Percentiles rank a stretch among this genome's conserved stretches.
Conservation (phyloP, 495 filamentous ascomycete genomes). For the Poronia punctata region DNA sequence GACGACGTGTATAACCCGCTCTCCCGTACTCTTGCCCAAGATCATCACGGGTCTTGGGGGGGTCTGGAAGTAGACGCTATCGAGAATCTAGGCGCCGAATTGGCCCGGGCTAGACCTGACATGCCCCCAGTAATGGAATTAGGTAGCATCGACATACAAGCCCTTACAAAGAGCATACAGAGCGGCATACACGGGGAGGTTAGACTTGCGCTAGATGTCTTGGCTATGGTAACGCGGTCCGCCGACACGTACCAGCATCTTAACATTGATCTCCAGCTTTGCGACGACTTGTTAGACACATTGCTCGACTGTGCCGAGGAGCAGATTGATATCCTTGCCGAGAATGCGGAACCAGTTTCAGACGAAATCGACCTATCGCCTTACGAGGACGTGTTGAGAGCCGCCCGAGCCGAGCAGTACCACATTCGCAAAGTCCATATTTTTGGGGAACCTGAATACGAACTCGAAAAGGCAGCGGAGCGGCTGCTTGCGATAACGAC, state of each 20-base stretch:
- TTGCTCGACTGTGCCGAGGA: conserved; percentile 87
- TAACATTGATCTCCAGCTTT: conserved; percentile 52
- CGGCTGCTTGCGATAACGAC: conserved; percentile 85
- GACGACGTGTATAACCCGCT: conserved; percentile 54
- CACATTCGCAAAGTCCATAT: conserved; percentile 59
- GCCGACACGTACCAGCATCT: conserved; percentile 46
- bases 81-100: conserved; percentile 53
- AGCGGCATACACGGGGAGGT: conserved; percentile 86
- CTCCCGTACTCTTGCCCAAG: conserved; percentile 46
- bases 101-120: conserved; percentile 58
- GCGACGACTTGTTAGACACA: conserved; percentile 82
- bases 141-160: conserved; percentile 81
- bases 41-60: conserved; percentile 41
- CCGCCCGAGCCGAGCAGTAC: conserved; percentile 63
- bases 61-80: conserved; percentile 58
- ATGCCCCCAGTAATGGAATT: conserved; percentile 71
- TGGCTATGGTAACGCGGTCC: conserved; percentile 65
- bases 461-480: conserved; percentile 80
- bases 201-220: conserved; percentile 76
- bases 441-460: conserved; percentile 72
- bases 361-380: conserved; percentile 71
- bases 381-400: conserved; percentile 82
- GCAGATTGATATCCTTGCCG: conserved; percentile 69
- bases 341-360: conserved; percentile 74
- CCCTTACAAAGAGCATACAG: conserved; percentile 86